These are phyloP conservation scores for Styphnolobium japonicum DNA, from an alignment of 306 rosid genomes.

Conservation along the genomic window DNA sequence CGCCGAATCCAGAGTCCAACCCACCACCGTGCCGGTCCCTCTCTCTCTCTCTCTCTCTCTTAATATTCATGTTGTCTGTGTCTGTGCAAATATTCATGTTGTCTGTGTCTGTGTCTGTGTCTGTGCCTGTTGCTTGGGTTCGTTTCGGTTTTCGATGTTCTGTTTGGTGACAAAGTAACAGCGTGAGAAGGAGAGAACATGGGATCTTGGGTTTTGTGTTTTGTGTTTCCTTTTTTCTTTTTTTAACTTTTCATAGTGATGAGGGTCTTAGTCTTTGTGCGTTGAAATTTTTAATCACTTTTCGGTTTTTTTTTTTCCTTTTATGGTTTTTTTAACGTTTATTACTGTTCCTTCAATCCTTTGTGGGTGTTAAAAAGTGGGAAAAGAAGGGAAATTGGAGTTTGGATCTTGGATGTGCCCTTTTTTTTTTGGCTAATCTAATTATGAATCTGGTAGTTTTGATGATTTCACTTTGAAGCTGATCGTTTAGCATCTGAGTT, in stretches of 20 bases:
- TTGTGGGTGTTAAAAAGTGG: slow-evolving; percentile 11
- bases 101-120: background rate
- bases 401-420: slow-evolving; percentile 30
- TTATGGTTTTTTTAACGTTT: slow-evolving; percentile 1
- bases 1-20: slow-evolving; percentile 87
- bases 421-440: background rate
- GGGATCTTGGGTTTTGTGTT: slow-evolving; percentile 40
- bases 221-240: background rate
- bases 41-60: background rate
- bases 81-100: background rate
- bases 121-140: slow-evolving; percentile 10
- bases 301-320: background rate
- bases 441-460: background rate
- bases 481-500: background rate
- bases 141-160: slow-evolving; percentile 22
- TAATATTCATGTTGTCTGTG: background rate
- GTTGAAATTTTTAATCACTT: slow-evolving; percentile 29
- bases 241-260: background rate
- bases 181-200: slow-evolving; percentile 13
- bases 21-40: slow-evolving; percentile 58
- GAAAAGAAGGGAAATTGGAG: slow-evolving; percentile 16
- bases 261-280: slow-evolving; percentile 12
- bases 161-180: slow-evolving; percentile 29
- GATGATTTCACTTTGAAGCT: background rate
- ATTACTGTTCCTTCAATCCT: slow-evolving; percentile 20